A percentile compares a stretch with the other conserved stretches of the same genome.
Conservation (phyloP, 2,329 filamentous ascomycete genomes). For the Xylaria polymorpha region DNA sequence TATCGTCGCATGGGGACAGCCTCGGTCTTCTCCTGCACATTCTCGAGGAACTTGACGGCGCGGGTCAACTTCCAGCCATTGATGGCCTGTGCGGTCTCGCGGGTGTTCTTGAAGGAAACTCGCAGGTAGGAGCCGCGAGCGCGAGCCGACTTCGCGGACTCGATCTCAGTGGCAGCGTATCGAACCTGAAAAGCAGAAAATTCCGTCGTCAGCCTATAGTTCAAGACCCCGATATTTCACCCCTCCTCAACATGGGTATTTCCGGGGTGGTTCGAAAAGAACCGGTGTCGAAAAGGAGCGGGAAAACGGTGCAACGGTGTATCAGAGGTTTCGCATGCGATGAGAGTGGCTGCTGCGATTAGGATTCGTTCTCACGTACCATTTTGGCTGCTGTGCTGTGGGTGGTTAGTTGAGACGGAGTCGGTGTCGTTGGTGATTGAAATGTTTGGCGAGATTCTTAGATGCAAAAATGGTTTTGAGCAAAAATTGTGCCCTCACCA, state of each 20-base stretch:
- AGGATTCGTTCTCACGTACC: conserved; percentile 54
- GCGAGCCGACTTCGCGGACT: conserved; percentile 92
- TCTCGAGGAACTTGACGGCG: conserved; percentile 96
- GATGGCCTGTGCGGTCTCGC: conserved; percentile 99
- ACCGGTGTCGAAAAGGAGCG: conserved; percentile 22
- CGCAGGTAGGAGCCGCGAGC: conserved; percentile 98
- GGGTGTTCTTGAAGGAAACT: conserved; percentile 99
- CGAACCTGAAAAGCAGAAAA: conserved; percentile 73
- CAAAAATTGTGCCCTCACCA: conserved; percentile 59
- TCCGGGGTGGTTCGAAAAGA: conserved; percentile 22
- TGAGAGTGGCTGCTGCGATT: conserved; percentile 14
- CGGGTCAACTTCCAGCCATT: conserved; percentile 98
- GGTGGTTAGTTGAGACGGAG: conserved; percentile 62
- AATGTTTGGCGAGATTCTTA: conserved; percentile 56
- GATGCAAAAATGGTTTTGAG: conserved; percentile 58
- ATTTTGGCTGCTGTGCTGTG: conserved; percentile 66
- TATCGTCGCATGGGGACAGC: conserved; percentile 98
- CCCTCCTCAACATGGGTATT: conserved; percentile 20
- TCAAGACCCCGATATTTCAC: conserved; percentile 23
- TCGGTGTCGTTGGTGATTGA: conserved; percentile 63
- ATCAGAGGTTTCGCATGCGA: conserved; percentile 38
- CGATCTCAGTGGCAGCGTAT: conserved; percentile 93
- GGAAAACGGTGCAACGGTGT: conserved; percentile 44
- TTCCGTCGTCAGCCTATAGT: conserved; percentile 40
- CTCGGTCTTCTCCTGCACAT: conserved; percentile 97